Evolutionary conservation across 148 eudicot species (phyloP), one percentile per base, ranked within the genome.

Genomic region (Arctostaphylos glauca): DNA sequence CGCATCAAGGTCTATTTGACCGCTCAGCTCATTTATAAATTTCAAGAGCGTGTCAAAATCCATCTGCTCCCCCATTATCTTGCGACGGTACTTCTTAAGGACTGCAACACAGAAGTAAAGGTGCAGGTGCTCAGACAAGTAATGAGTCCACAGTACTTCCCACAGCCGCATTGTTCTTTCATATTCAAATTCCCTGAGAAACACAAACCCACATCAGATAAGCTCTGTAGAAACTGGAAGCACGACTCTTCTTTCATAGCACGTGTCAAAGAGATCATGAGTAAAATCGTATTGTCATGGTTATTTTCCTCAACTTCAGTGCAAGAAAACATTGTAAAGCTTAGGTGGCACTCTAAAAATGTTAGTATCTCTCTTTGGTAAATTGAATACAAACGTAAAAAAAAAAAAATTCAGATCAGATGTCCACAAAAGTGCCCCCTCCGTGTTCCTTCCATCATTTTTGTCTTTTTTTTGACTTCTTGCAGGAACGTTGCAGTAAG

Each of bases 1-100:
- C 2, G 89, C 80, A 78, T 94, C 97, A 5, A 96, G 91, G 85
- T 93, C 92, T 46, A 94, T 91, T 38, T 92, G 94, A 78, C 98
- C 98, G 46, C 97, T 94, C 74, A 96, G 85, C 87, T 91, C 98
- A 44, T 96, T 96, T 74, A 94, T 94, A 86, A 96, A 96, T 84
- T 96, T 96, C 82, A 96, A 84, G 4, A 96, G 88, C 5, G 95
- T 94, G 90, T 96, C 99, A n/a, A 96, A 96, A 83, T 94, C 99
- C 99, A 96, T 96, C 82, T 90, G 92, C 86, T 94, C 94, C 81
- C 97, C 97, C 81, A 96, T 92, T 82, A 96, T 96, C 87, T 94
- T 96, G 74, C 59, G 86, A 14, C 98, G 89, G 43, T 93, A 77
- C 77, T 89, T 88, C 89, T 94, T 96, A 48, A 96, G 93, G 81